phyloP scores from a whole-genome alignment of 2,329 filamentous ascomycete genomes.

The Mycosphaerella sp. region DNA sequence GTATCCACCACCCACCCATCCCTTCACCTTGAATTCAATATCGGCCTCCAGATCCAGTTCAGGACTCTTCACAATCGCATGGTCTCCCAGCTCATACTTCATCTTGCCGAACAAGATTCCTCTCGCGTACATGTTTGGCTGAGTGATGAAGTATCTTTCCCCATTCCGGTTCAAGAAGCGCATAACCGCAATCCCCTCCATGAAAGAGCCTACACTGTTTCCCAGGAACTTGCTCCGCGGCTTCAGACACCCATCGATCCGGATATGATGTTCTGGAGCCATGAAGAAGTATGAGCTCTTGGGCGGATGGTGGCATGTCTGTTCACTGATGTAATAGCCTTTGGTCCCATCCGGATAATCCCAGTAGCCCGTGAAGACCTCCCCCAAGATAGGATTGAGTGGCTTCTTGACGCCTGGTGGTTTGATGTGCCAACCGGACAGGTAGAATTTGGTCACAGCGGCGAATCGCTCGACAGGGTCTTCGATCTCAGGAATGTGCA shows the following conservation, averaged over 20 bases:
- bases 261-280: slow-evolving; percentile 86
- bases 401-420: slow-evolving; percentile 98
- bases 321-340: slow-evolving; percentile 94
- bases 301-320: slow-evolving; percentile 95
- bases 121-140: slow-evolving; percentile 98
- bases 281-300: slow-evolving; percentile 99
- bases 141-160: slow-evolving; percentile 89
- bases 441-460: slow-evolving; percentile 93
- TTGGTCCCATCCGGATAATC: slow-evolving; percentile 69
- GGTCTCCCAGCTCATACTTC: slow-evolving; percentile 98
- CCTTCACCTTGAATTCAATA: slow-evolving; percentile 97
- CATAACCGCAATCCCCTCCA: slow-evolving; percentile 92
- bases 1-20: slow-evolving; percentile 93
- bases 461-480: slow-evolving; percentile 87
- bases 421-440: slow-evolving; percentile 98
- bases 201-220: slow-evolving; percentile 94
- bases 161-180: slow-evolving; percentile 69
- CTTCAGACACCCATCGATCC: slow-evolving; percentile 92
- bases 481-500: slow-evolving; percentile 79
- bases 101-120: slow-evolving; percentile 98
- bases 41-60: slow-evolving; percentile 82
- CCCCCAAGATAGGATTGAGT: slow-evolving; percentile 90
- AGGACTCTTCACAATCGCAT: slow-evolving; percentile 86
- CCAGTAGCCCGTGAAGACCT: slow-evolving; percentile 95
- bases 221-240: slow-evolving; percentile 91